These are phyloP conservation scores for Cyanophora paradoxa DNA, from an alignment of 78 protist genomes.

Conservation along the genomic window DNA sequence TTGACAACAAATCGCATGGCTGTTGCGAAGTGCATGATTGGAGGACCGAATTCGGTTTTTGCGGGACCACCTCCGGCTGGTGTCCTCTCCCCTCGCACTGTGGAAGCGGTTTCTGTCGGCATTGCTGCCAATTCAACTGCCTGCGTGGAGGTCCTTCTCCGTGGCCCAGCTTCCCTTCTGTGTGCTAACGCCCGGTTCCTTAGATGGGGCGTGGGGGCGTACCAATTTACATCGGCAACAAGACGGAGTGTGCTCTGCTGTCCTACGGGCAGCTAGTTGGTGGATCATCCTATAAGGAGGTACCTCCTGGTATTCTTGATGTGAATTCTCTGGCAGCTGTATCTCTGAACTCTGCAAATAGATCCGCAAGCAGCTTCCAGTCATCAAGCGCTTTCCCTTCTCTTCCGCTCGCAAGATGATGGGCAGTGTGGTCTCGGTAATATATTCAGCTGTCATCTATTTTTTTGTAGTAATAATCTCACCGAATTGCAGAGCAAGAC, in stretches of 20 bases:
- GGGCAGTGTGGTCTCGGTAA: background rate
- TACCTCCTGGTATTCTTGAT: background rate
- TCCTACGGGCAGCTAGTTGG: slow-evolving; percentile 3
- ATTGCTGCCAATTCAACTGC: background rate
- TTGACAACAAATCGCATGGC: too few species aligned
- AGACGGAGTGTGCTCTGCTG: slow-evolving; percentile 24
- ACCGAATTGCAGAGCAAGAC: too few species aligned
- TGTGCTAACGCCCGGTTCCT: too few species aligned
- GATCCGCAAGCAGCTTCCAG: too few species aligned
- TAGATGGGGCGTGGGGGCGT: too few species aligned
- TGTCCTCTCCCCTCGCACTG: background rate
- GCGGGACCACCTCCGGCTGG: too few species aligned
- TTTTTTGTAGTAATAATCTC: background rate
- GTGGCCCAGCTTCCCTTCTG: too few species aligned
- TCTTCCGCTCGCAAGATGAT: slow-evolving; percentile 19
- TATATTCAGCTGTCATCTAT: background rate
- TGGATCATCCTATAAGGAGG: background rate
- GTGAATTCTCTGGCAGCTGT: background rate
- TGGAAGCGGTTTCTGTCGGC: background rate
- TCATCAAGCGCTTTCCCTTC: slow-evolving; percentile 4
- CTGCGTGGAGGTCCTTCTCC: background rate
- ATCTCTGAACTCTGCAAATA: background rate
- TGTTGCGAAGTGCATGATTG: too few species aligned
- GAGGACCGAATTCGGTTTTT: too few species aligned
- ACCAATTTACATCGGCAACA: background rate